A percentile compares a stretch with the other conserved stretches of the same genome.
Evolutionary conservation across 306 rosid genomes (phyloP).

Genomic region (Quercus bicolor): DNA sequence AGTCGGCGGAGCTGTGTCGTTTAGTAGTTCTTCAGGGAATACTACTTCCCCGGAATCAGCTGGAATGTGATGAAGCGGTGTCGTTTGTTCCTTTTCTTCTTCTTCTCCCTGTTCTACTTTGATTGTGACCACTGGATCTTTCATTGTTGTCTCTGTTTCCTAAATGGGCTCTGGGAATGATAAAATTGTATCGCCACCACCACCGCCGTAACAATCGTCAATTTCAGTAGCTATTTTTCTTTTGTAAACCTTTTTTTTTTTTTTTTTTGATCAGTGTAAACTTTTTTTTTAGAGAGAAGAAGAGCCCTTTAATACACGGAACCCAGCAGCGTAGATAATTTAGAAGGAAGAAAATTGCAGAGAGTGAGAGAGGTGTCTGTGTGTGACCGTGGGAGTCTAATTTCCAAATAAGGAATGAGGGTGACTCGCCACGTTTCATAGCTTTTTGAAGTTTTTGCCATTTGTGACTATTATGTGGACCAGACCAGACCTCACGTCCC

Average conservation of each 20-base stretch:
- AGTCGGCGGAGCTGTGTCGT: neutral
- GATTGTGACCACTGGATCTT: neutral
- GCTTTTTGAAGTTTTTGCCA: conserved; percentile 8
- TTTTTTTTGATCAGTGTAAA: no score
- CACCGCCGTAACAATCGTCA: neutral
- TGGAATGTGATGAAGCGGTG: neutral
- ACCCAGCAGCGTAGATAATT: no score
- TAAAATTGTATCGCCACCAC: neutral
- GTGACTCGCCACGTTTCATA: conserved; percentile 37
- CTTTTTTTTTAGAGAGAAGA: no score
- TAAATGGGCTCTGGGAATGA: neutral
- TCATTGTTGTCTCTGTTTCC: neutral
- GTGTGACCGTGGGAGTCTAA: neutral
- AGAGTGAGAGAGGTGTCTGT: neutral
- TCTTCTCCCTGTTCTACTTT: neutral
- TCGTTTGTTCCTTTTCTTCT: neutral
- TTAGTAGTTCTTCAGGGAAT: neutral
- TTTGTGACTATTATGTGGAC: conserved; percentile 3
- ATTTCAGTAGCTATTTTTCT: neutral
- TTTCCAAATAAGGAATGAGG: neutral
- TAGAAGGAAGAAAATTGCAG: neutral
- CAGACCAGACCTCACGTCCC: neutral
- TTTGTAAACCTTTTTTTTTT: neutral
- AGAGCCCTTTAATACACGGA: no score
- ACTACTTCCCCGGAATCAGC: neutral